These are phyloP conservation scores for Plenodomus tracheiphilus DNA, from an alignment of 2,329 filamentous ascomycete species.

Conservation along the genomic window DNA sequence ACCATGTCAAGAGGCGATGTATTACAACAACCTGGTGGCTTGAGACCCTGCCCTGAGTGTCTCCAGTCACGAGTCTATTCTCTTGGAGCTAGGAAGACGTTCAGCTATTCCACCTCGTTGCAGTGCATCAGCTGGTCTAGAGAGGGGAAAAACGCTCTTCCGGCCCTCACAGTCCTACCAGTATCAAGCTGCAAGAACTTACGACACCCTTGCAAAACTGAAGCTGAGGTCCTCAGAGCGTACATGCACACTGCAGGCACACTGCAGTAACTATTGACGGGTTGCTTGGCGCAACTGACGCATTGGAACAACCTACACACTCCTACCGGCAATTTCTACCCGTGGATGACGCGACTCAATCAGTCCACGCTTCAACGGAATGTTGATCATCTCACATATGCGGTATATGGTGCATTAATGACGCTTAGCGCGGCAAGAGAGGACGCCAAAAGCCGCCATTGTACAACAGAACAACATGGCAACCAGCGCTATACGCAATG, in stretches of 20 bases:
- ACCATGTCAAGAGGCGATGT: neutral
- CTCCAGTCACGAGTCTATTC: no score
- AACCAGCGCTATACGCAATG: neutral
- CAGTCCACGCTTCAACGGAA: neutral
- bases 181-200: no score
- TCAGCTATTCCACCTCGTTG: no score
- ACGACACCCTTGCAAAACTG: no score
- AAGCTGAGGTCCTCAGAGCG: neutral
- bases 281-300: neutral
- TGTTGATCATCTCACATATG: neutral
- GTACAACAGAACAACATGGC: neutral
- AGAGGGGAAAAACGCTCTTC: no score
- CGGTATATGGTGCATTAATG: neutral
- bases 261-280: neutral
- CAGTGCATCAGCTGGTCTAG: no score
- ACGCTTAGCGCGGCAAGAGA: neutral
- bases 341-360: neutral
- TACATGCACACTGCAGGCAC: neutral
- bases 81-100: no score
- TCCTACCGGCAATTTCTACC: neutral
- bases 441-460: neutral
- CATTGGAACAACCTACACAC: neutral
- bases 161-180: no score
- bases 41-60: no score
- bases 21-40: neutral